Evolutionary conservation across 768 basidiomycete genomes (phyloP), one percentile per base, ranked within the genome.

Genomic region (Boletus rubescentipes): DNA sequence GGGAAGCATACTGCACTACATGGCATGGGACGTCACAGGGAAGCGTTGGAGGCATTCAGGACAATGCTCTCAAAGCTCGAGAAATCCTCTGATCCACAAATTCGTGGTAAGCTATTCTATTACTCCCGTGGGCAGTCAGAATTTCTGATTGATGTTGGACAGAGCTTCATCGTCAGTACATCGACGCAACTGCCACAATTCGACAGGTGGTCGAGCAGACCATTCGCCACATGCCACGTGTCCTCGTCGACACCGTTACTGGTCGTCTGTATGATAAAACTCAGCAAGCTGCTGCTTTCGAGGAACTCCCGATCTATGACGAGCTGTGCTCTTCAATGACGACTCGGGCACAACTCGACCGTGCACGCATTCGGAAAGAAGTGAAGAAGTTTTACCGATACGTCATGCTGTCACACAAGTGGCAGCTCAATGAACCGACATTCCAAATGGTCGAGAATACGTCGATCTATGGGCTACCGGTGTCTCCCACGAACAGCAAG

Each of bases 371-470:
- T 9, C 0, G 2, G 11, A 32, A 2, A 2, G 50, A 5, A 16
- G 56, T 46, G 11, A 32, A 31, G 11, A 7, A 9, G 1, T 57
- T 45, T 9, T 58, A 58, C 18, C 11, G 14, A 30, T 58, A 58
- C 9, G 51, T 41, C 11, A 56, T 54, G 56, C 4, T 55, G 2
- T 55, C 53, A 0, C 57, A 57, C 35, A 39, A 12, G 40, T 51
- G 54, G 49, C n/a, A 51, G 7, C 16, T 4, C 1, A 4, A 15
- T 3, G 55, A 57, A 36, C 55, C 55, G 1, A 12, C 3, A 6
- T 30, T 49, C 2, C 46, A 54, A 14, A 2, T 14, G 5, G 55
- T 54, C 14, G 40, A 53, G 20, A 37, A 42, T 2, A 53, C n/a
- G 14, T 40, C 58, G 0, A 21, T 59, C 11, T 45, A 47, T 2